phyloP scores from a whole-genome alignment of 2,329 filamentous ascomycete genomes.

The Septoria linicola region DNA sequence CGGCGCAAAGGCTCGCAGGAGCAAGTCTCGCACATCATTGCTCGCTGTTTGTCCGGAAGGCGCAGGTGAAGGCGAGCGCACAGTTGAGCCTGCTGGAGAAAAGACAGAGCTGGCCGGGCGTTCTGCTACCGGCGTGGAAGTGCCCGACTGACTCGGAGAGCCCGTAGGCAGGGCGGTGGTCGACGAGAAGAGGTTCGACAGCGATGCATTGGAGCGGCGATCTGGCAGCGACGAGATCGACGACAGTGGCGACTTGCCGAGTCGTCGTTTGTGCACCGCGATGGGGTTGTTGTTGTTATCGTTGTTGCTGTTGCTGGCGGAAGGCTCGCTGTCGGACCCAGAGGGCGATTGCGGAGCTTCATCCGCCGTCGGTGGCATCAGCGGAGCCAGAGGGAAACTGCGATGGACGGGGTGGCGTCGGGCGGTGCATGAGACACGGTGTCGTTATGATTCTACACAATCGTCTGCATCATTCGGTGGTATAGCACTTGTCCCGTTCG shows the following conservation, averaged over 20 bases:
- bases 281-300: constrained; percentile 48
- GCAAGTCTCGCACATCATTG: constrained; percentile 61
- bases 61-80: constrained; percentile 42
- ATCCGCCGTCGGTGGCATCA: constrained; percentile 68
- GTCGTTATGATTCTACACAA: too few species aligned
- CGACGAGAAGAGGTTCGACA: constrained; percentile 54
- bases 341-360: constrained; percentile 66
- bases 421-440: constrained; percentile 15
- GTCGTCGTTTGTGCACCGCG: constrained; percentile 58
- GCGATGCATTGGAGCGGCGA: constrained; percentile 53
- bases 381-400: constrained; percentile 20
- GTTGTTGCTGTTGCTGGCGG: constrained; percentile 40
- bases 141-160: constrained; percentile 43
- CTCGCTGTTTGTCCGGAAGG: constrained; percentile 43
- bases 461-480: background rate
- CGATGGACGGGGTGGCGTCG: too few species aligned
- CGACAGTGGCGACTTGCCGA: constrained; percentile 56
- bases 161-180: constrained; percentile 45
- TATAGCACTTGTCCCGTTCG: background rate
- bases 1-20: constrained; percentile 83
- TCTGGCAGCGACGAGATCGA: constrained; percentile 58
- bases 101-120: constrained; percentile 44
- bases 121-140: constrained; percentile 43
- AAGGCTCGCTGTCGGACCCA: constrained; percentile 64
- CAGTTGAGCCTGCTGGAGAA: constrained; percentile 43